Evolutionary conservation across 345 rosid species (phyloP).

Genomic region (Leavenworthia alabamica): DNA sequence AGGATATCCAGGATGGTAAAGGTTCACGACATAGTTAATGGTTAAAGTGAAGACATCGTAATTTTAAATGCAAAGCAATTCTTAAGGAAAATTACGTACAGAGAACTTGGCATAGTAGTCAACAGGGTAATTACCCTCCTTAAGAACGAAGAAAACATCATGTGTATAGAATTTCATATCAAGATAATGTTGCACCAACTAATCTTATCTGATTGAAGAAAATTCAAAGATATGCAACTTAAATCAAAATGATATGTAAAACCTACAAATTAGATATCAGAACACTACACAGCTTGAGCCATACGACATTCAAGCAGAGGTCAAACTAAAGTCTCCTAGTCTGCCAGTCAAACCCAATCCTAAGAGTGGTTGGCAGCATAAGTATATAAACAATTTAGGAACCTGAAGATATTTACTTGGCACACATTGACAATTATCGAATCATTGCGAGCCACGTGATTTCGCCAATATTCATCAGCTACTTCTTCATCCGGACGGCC

Average conservation of each 20-base stretch:
- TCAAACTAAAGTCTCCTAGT: conserved; percentile 15
- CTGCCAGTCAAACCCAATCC: conserved; percentile 11
- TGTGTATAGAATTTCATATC: background rate
- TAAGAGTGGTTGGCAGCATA: conserved; percentile 2
- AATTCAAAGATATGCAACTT: conserved; percentile 10
- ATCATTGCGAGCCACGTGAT: conserved; percentile 85
- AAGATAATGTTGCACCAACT: conserved; percentile 5
- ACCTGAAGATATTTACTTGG: conserved; percentile 57
- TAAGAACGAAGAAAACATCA: background rate
- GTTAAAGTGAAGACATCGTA: conserved; percentile 1
- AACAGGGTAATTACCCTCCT: background rate
- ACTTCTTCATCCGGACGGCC: conserved; percentile 77
- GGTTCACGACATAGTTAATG: too few relatives aligned
- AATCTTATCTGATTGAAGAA: conserved; percentile 11
- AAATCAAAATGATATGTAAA: conserved; percentile 9
- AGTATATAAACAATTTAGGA: conserved; percentile 25
- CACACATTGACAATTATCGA: conserved; percentile 84
- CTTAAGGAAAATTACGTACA: background rate
- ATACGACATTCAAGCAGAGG: background rate
- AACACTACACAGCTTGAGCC: conserved; percentile 8
- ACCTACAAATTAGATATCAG: background rate
- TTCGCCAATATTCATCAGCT: conserved; percentile 92
- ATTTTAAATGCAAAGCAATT: conserved; percentile 4
- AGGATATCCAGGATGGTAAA: too few relatives aligned
- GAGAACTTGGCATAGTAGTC: background rate